Conservation (phyloP, 805 yeast species). For the Candida boidinii region DNA sequence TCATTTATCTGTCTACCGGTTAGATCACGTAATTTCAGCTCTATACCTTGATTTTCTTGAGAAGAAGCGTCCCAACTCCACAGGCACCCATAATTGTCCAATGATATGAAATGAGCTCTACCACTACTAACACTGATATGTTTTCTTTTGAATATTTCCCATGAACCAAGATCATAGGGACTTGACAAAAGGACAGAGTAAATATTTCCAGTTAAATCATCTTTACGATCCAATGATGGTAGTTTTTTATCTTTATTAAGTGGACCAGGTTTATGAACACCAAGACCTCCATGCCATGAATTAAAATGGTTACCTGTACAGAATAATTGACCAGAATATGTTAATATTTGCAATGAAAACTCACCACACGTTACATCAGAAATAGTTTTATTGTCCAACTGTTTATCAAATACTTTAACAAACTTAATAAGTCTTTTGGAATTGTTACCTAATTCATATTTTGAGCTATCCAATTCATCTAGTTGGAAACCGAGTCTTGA, state of each 20-base stretch:
- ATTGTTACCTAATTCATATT: too few relatives aligned
- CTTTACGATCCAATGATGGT: neutral
- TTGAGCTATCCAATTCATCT: too few relatives aligned
- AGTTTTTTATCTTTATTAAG: constrained; percentile 20
- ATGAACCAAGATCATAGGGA: too few relatives aligned
- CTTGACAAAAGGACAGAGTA: constrained; percentile 6
- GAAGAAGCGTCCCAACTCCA: constrained; percentile 55
- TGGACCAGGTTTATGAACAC: constrained; percentile 28
- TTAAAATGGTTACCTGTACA: constrained; percentile 41
- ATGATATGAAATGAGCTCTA: constrained; percentile 52
- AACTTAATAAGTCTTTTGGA: too few relatives aligned
- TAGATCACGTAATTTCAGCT: constrained; percentile 28
- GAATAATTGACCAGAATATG: constrained; percentile 46
- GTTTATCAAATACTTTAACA: constrained; percentile 8
- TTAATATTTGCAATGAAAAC: constrained; percentile 49
- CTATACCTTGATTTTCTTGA: constrained; percentile 32
- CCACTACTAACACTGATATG: constrained; percentile 37
- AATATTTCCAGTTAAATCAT: constrained; percentile 1
- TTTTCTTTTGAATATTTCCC: too few relatives aligned
- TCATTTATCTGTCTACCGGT: too few relatives aligned
- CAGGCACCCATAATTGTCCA: constrained; percentile 38
- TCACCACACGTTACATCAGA: constrained; percentile 57
- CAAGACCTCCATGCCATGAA: constrained; percentile 25
- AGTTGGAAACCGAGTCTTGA: constrained; percentile 40
- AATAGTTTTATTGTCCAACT: constrained; percentile 26